phyloP scores from a whole-genome alignment of 2,329 filamentous ascomycete species.

The Clarireedia homoeocarpa region DNA sequence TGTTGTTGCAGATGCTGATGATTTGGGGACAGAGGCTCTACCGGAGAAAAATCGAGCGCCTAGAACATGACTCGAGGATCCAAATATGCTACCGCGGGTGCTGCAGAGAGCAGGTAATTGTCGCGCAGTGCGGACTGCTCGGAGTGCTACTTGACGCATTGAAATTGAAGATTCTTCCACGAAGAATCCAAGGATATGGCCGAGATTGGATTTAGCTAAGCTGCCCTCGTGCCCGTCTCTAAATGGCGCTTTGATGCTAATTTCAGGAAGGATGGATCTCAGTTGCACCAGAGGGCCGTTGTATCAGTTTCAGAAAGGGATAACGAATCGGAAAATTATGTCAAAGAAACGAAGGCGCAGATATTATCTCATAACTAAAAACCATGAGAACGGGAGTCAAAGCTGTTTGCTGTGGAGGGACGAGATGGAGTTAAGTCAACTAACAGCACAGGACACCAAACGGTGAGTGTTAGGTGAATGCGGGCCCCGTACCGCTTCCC shows the following conservation, averaged over 20 bases:
- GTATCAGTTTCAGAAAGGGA: background rate
- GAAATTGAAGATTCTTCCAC: conserved; percentile 23
- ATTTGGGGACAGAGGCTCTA: conserved; percentile 7
- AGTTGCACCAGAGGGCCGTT: too few species aligned
- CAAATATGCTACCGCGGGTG: conserved; percentile 37
- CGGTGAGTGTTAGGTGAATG: background rate
- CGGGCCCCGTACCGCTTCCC: background rate
- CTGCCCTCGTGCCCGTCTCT: background rate
- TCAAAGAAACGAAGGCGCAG: background rate
- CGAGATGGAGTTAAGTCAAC: background rate
- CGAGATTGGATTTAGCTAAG: conserved; percentile 5
- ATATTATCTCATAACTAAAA: background rate
- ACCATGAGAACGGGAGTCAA: background rate
- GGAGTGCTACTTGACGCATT: conserved; percentile 69
- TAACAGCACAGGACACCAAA: background rate
- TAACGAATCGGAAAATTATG: too few species aligned
- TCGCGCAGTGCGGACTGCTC: conserved; percentile 60
- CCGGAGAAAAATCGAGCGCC: conserved; percentile 38
- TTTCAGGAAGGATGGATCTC: too few species aligned
- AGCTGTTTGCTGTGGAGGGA: background rate
- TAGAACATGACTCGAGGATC: conserved; percentile 35
- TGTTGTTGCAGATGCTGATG: conserved; percentile 16
- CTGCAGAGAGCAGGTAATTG: conserved; percentile 53
- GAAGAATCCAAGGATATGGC: background rate
- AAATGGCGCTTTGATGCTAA: conserved; percentile 5